phyloP scores from a whole-genome alignment of 805 yeast species.

The Ogataea parapolymorpha region DNA sequence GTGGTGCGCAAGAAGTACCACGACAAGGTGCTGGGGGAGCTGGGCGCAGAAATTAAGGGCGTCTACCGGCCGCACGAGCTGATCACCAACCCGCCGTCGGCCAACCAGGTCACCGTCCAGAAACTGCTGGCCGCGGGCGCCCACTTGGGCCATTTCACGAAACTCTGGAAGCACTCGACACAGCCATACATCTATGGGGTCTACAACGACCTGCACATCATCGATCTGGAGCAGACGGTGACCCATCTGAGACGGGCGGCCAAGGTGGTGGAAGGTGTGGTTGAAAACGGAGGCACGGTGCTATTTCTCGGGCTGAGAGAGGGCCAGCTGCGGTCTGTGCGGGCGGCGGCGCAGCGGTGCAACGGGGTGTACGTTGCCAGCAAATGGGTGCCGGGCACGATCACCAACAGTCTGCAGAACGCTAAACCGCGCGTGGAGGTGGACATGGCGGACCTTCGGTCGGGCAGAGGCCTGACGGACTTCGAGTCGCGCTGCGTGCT shows the following conservation, averaged over 20 bases:
- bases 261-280: constrained; percentile 79
- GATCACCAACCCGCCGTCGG: constrained; percentile 53
- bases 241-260: constrained; percentile 74
- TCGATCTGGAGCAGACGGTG: constrained; percentile 84
- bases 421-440: constrained; percentile 69
- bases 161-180: constrained; percentile 73
- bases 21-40: constrained; percentile 45
- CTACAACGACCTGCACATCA: constrained; percentile 86
- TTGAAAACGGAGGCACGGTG: constrained; percentile 76
- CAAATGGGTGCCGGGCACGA: constrained; percentile 93
- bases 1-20: constrained; percentile 70
- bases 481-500: constrained; percentile 52
- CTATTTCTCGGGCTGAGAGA: constrained; percentile 81
- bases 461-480: constrained; percentile 53
- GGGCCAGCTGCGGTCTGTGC: constrained; percentile 71
- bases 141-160: constrained; percentile 88
- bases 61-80: constrained; percentile 72
- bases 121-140: constrained; percentile 87
- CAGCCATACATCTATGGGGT: constrained; percentile 86
- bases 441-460: constrained; percentile 66
- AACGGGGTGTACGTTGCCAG: constrained; percentile 78
- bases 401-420: constrained; percentile 70
- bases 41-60: constrained; percentile 64
- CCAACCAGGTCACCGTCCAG: constrained; percentile 59
- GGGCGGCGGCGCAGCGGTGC: constrained; percentile 72